These are phyloP conservation scores for Cladosporium cucumerinum DNA, from an alignment of 2,329 filamentous ascomycete genomes.

Conservation along the genomic window DNA sequence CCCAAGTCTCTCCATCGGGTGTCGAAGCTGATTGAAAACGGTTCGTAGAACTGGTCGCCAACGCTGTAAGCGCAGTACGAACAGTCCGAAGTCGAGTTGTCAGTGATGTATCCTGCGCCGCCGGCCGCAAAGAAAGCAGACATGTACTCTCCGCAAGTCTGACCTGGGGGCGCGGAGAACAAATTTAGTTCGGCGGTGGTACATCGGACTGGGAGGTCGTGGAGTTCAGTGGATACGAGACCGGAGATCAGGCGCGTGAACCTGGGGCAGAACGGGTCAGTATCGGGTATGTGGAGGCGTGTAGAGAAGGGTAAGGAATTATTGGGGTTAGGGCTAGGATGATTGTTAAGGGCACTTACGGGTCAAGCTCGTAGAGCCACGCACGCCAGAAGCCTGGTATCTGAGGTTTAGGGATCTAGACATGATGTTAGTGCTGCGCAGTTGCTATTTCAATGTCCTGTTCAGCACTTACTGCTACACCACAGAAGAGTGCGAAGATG, in stretches of 20 bases:
- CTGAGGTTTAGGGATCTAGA: conserved; percentile 57
- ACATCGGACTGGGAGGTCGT: conserved; percentile 63
- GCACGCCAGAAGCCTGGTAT: conserved; percentile 76
- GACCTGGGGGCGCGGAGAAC: conserved; percentile 64
- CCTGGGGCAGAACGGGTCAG: conserved; percentile 16
- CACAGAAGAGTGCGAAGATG: conserved; percentile 80
- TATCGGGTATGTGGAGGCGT: conserved; percentile 5
- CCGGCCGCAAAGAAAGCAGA: conserved; percentile 62
- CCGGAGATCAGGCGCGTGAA: conserved; percentile 79
- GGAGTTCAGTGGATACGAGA: conserved; percentile 74
- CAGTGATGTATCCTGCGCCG: conserved; percentile 68
- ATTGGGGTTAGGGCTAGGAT: not conserved
- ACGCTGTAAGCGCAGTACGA: conserved; percentile 78
- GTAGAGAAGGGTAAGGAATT: not conserved
- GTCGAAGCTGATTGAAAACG: conserved; percentile 63
- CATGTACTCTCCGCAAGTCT: conserved; percentile 76
- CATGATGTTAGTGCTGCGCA: not conserved
- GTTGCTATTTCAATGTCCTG: not conserved
- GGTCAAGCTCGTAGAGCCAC: conserved; percentile 80
- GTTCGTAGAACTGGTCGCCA: conserved; percentile 75
- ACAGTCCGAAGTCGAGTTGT: conserved; percentile 64
- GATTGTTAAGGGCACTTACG: conserved; percentile 33
- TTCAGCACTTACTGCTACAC: conserved; percentile 62
- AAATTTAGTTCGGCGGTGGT: conserved; percentile 58
- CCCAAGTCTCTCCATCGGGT: conserved; percentile 79